phyloP scores from a whole-genome alignment of 2,329 filamentous ascomycete species.

The Claviceps lovelessii region DNA sequence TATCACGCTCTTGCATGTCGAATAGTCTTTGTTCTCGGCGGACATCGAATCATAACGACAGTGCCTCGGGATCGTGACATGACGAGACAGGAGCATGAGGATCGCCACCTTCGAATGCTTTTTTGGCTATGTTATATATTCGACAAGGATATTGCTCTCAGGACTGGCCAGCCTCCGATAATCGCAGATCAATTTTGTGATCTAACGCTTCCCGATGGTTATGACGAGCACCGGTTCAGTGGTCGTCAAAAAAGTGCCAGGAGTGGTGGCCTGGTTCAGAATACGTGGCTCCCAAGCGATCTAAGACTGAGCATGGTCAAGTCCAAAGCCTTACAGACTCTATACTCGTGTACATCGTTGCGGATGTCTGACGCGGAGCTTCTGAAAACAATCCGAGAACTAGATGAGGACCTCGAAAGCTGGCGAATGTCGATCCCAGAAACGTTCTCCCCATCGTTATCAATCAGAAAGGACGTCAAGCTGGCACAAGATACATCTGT shows the following conservation, averaged over 20 bases:
- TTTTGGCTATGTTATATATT: slow-evolving; percentile 42
- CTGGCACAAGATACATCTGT: slow-evolving; percentile 12
- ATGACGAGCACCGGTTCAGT: slow-evolving; percentile 12
- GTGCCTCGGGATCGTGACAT: slow-evolving; percentile 5
- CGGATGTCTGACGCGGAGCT: slow-evolving; percentile 40
- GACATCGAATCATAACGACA: slow-evolving; percentile 19
- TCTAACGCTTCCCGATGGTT: slow-evolving; percentile 29
- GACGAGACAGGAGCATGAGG: slow-evolving; percentile 13
- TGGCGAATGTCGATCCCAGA: slow-evolving; percentile 37
- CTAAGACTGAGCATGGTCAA: slow-evolving; percentile 36
- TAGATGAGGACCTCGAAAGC: slow-evolving; percentile 40
- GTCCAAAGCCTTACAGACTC: slow-evolving; percentile 29
- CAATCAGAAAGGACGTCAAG: slow-evolving; percentile 18
- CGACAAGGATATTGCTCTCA: slow-evolving; percentile 41
- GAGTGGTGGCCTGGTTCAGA: slow-evolving; percentile 3
- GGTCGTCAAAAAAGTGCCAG: neutral
- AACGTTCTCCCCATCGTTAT: slow-evolving; percentile 31
- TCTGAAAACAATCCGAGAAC: slow-evolving; percentile 37
- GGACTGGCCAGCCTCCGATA: slow-evolving; percentile 36
- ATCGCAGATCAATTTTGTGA: slow-evolving; percentile 39
- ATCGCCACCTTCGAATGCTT: slow-evolving; percentile 23
- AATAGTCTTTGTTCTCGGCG: slow-evolving; percentile 34
- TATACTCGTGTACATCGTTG: slow-evolving; percentile 35
- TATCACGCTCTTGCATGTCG: slow-evolving; percentile 31
- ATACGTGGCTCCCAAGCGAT: slow-evolving; percentile 30